A percentile compares a stretch with the other conserved stretches of the same genome.
phyloP scores from a whole-genome alignment of 495 filamentous ascomycete species.

The Aspergillus cavernicola region DNA sequence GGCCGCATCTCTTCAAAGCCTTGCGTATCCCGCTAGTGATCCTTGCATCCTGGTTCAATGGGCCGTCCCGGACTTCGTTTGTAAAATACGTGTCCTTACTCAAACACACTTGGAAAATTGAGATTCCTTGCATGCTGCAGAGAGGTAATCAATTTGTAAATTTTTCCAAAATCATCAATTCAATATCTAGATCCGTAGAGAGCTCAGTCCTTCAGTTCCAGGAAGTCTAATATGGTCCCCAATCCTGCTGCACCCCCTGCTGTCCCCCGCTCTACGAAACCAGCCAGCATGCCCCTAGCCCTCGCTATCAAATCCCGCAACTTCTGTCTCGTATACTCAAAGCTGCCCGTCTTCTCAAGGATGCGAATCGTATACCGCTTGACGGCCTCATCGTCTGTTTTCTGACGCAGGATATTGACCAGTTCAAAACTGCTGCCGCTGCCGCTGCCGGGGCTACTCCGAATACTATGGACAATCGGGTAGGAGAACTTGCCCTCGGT shows the following conservation, averaged over 20 bases:
- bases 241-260: background rate
- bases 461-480: conserved; percentile 60
- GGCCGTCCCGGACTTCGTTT: too few species aligned
- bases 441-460: conserved; percentile 38
- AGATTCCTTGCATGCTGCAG: too few species aligned
- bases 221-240: background rate
- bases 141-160: too few species aligned
- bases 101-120: too few species aligned
- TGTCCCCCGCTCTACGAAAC: background rate
- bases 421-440: conserved; percentile 64
- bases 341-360: background rate
- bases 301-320: background rate
- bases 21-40: too few species aligned
- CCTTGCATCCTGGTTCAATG: too few species aligned
- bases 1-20: too few species aligned
- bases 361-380: conserved; percentile 44
- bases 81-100: too few species aligned
- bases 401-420: conserved; percentile 79
- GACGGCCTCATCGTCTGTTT: conserved; percentile 69
- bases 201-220: conserved; percentile 1
- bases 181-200: too few species aligned
- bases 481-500: conserved; percentile 95
- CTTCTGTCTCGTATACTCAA: background rate
- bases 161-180: too few species aligned
- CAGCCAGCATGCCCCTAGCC: background rate